Evolutionary conservation across 345 rosid genomes (phyloP), one percentile per base, ranked within the genome.

Genomic region (Salix caprea): DNA sequence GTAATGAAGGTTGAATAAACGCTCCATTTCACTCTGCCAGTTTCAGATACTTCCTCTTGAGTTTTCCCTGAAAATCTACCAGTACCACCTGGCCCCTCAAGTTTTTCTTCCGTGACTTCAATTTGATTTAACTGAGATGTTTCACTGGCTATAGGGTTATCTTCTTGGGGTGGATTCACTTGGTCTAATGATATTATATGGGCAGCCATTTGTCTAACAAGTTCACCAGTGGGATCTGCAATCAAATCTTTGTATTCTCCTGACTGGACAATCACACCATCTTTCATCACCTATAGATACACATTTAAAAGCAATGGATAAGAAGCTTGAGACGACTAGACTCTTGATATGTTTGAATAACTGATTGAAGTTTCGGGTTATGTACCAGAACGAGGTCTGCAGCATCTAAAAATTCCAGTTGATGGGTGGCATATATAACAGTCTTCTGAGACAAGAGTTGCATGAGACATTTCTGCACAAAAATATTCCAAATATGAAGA

Each of bases 1-100:
- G 90, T 84, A 26, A 85, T 72, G 77, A 90, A 88, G 65, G 85
- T 83, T 3, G 91, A 86, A 84, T 90, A 91, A 68, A 88, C 90
- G 60, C 80, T 83, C 92, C 92, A 88, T 83, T 83, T 86, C 68
- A 91, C 92, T 23, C 88, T 77, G 28, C 96, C 96, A 5, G 86
- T 84, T 83, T 82, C 86, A 58, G 64, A 58, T 10, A 3, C 3
- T 79, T 76, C 76, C 88, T 85, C 85, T 91, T 91, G 85, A 48
- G 30, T 74, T 60, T 74, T 78, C 71, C 79, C 79, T 2, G 30
- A 52, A 56, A 77, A 72, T 64, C 70, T 78, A 54, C 60, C 75
- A 52, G 60, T 8, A 58, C 46, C 83, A 87, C 2, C 10, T 21
- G 37, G 19, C 37, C 7, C n/a, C 4, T 58, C 28, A 58, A 58